These are phyloP conservation scores for Corylus avellana DNA, from an alignment of 306 rosid genomes.

Conservation along the genomic window DNA sequence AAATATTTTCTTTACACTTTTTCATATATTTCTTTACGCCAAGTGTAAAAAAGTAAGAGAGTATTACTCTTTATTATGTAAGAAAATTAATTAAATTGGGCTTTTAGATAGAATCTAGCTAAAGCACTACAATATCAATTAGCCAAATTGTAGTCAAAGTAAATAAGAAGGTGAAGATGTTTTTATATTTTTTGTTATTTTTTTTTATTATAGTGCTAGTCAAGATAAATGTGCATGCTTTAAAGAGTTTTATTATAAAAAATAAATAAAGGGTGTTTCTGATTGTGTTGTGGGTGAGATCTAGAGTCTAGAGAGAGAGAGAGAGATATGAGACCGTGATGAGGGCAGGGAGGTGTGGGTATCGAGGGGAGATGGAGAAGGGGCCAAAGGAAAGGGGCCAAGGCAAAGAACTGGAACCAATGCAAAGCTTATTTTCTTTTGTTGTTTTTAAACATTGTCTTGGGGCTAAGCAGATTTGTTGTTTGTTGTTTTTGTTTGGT, in stretches of 20 bases:
- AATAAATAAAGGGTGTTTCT: background rate
- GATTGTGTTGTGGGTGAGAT: background rate
- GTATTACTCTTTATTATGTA: too few relatives aligned
- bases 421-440: slow-evolving; percentile 48
- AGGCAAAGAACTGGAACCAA: slow-evolving; percentile 71
- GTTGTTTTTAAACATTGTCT: slow-evolving; percentile 49
- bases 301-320: slow-evolving; percentile 7
- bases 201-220: too few relatives aligned
- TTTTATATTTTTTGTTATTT: too few relatives aligned
- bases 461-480: slow-evolving; percentile 53
- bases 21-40: too few relatives aligned
- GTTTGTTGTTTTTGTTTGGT: slow-evolving; percentile 56
- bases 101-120: too few relatives aligned
- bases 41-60: too few relatives aligned
- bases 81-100: too few relatives aligned
- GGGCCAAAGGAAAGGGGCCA: slow-evolving; percentile 83
- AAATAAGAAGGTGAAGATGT: too few relatives aligned
- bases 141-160: too few relatives aligned
- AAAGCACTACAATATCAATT: too few relatives aligned
- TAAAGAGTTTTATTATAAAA: background rate
- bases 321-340: background rate
- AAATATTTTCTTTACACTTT: background rate
- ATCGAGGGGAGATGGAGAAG: slow-evolving; percentile 58
- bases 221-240: too few relatives aligned
- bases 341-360: slow-evolving; percentile 30